A percentile compares a stretch with the other conserved stretches of the same genome.
Evolutionary conservation across 371 early-diverging fungal genomes (phyloP).

Genomic region (Chytridiales sp.): DNA sequence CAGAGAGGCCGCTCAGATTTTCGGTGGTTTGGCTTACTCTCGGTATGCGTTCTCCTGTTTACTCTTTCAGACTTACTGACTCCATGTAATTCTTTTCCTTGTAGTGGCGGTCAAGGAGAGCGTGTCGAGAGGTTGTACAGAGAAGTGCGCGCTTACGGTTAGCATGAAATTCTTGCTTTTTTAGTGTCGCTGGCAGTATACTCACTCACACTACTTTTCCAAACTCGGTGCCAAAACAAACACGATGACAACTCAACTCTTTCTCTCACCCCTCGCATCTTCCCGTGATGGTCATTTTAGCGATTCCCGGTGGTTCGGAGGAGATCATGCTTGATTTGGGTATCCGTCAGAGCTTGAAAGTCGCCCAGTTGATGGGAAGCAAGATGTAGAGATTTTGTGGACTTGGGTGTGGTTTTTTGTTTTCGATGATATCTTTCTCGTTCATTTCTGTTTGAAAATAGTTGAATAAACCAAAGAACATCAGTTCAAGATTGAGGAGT

Average conservation of each 20-base stretch:
- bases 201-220: neutral
- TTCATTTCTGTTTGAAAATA: too few species aligned
- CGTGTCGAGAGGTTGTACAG: conserved; percentile 84
- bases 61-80: too few species aligned
- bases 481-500: too few species aligned
- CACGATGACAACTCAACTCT: neutral
- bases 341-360: conserved; percentile 75
- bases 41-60: too few species aligned
- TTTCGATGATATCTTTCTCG: too few species aligned
- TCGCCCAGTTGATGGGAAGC: conserved; percentile 65
- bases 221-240: neutral
- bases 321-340: conserved; percentile 74
- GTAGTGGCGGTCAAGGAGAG: conserved; percentile 86
- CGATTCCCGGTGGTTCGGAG: conserved; percentile 90
- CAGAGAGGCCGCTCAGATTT: conserved; percentile 88
- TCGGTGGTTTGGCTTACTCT: conserved; percentile 84
- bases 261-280: neutral
- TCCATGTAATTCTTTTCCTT: too few species aligned
- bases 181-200: neutral
- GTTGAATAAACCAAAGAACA: too few species aligned
- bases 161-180: neutral
- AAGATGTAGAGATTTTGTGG: too few species aligned
- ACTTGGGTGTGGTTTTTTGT: too few species aligned
- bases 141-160: conserved; percentile 65
- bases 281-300: conserved; percentile 52